Evolutionary conservation across 768 basidiomycete genomes (phyloP), one percentile per base, ranked within the genome.

Genomic region (Tylopilus rubrobrunneus): DNA sequence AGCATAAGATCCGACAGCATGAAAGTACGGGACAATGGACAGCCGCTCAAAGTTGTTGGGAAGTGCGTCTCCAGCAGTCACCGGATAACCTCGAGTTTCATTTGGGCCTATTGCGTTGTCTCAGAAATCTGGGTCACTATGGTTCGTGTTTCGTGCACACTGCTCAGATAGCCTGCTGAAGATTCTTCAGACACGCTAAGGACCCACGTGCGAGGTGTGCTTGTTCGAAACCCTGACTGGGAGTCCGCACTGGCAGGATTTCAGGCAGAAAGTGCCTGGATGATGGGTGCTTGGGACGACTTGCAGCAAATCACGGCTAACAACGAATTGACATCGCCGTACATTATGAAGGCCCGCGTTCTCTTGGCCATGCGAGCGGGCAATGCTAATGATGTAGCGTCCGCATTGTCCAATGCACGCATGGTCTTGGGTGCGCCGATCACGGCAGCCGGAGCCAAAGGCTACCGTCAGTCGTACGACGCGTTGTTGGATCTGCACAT

Each of bases 1-100:
- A 98, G 59, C 92, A 97, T 69, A 93, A 97, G 69, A 98, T 99
- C 56, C 86, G 97, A 41, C 90, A 98, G 64, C 97, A 99, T 62
- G 97, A 99, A 69, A 95, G 89, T 59, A 96, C 90, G 3, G 97
- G 97, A 0, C 80, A 86, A 41, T 99, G 97, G 97, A 98, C 97
- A 2, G 89, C 94, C 9, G 96, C 97, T 9, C 97, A 98, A 70
- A 98, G 96, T 64, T 99, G 97, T 63, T 99, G 97, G 97, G 97
- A 99, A 70, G 86, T 98, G 12, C 81, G 87, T 45, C 77, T 99
- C 15, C 96, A 98, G 65, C 85, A 91, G 53, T 84, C 85, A 21
- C 95, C 96, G 0, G 85, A 96, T 62, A 93, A 96, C 60, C 77
- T 96, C 5, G 82, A 88, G 23, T 88, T 86, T 56, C 96, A 99